These are phyloP conservation scores for Aspergillus quadricinctus DNA, from an alignment of 2,329 filamentous ascomycete species.

Conservation along the genomic window DNA sequence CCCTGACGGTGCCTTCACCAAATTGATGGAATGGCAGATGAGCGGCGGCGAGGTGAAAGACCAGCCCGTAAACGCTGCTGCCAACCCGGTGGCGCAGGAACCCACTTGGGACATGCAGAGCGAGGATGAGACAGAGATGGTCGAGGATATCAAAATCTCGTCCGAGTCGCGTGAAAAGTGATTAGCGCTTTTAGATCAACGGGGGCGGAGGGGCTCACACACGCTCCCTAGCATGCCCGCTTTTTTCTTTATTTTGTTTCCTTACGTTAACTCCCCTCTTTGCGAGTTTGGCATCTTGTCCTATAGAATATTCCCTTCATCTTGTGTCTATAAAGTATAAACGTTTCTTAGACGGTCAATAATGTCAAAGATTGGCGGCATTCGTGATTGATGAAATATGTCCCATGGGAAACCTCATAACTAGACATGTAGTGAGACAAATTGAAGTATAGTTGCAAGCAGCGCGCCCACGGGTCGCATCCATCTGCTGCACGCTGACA, in stretches of 20 bases:
- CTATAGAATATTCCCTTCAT: neutral
- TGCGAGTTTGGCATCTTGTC: neutral
- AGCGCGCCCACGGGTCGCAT: neutral
- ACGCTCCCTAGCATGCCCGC: neutral
- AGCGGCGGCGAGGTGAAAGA: conserved; percentile 64
- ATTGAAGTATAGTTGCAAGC: neutral
- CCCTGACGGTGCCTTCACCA: conserved; percentile 79
- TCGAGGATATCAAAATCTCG: conserved; percentile 20
- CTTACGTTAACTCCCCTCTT: neutral
- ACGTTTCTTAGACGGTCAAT: neutral
- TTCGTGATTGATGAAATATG: neutral
- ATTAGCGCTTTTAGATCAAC: neutral
- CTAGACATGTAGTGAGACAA: neutral
- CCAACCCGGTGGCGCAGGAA: conserved; percentile 42
- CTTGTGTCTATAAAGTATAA: neutral
- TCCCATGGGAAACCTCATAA: neutral
- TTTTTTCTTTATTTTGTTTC: neutral
- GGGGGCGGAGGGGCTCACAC: neutral
- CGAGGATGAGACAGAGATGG: conserved; percentile 31
- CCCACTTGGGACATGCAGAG: conserved; percentile 48
- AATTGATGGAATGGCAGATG: conserved; percentile 99
- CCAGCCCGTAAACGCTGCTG: conserved; percentile 18
- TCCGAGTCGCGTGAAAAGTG: neutral
- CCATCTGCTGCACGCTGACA: neutral
- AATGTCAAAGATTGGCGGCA: neutral